phyloP scores from a whole-genome alignment of 2,329 filamentous ascomycete genomes.

The Ramularia endophylla region DNA sequence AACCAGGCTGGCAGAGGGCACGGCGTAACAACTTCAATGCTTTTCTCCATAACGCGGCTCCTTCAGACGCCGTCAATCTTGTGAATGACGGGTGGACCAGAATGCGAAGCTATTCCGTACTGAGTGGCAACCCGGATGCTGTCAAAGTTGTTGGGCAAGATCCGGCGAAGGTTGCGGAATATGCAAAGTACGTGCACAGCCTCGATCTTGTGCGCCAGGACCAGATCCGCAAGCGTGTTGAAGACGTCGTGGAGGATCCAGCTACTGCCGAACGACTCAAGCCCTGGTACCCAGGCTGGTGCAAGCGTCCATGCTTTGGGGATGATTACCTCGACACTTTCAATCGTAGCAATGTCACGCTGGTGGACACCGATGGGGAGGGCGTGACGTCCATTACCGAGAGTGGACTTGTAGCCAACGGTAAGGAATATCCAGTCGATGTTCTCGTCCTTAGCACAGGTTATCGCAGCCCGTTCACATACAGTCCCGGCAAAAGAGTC shows the following conservation, averaged over 20 bases:
- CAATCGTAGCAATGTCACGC: constrained; percentile 52
- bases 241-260: constrained; percentile 48
- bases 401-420: constrained; percentile 43
- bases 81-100: constrained; percentile 47
- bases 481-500: constrained; percentile 23
- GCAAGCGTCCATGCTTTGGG: constrained; percentile 58
- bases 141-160: too few species aligned
- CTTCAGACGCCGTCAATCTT: constrained; percentile 36
- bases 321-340: too few species aligned
- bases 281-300: constrained; percentile 56
- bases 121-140: too few species aligned
- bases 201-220: constrained; percentile 42
- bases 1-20: constrained; percentile 45
- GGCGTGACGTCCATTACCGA: constrained; percentile 44
- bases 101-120: too few species aligned
- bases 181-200: neutral
- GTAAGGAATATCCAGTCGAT: constrained; percentile 44
- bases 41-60: constrained; percentile 30
- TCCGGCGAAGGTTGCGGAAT: too few species aligned
- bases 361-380: constrained; percentile 54
- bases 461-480: constrained; percentile 27
- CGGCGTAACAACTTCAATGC: constrained; percentile 42
- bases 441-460: constrained; percentile 44
- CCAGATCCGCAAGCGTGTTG: constrained; percentile 40
- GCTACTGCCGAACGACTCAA: too few species aligned